These are phyloP conservation scores for Diaporthe sp. DNA, from an alignment of 2,329 filamentous ascomycete species.

Conservation along the genomic window DNA sequence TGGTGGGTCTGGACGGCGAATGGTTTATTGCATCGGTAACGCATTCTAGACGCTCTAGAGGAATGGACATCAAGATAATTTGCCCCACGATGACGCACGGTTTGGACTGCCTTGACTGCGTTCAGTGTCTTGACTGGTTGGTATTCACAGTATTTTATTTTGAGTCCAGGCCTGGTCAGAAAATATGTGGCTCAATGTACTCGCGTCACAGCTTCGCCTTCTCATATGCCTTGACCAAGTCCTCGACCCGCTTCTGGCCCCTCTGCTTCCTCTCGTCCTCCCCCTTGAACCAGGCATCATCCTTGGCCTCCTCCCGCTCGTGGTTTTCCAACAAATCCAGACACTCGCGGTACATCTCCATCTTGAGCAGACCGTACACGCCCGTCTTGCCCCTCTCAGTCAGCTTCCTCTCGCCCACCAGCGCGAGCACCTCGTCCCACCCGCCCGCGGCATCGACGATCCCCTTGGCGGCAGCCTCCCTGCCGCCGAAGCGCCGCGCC, in stretches of 20 bases:
- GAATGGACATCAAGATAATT: background rate
- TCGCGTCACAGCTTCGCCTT: slow-evolving; percentile 55
- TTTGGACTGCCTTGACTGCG: background rate
- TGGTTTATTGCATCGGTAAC: background rate
- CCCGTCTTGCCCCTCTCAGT: slow-evolving; percentile 73
- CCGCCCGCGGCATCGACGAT: slow-evolving; percentile 79
- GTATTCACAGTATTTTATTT: no score
- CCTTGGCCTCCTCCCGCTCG: slow-evolving; percentile 64
- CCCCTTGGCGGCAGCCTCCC: slow-evolving; percentile 74
- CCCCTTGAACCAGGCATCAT: slow-evolving; percentile 55
- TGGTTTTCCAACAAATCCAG: slow-evolving; percentile 68
- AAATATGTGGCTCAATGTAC: background rate
- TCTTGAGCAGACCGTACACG: slow-evolving; percentile 79
- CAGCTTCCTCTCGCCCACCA: slow-evolving; percentile 72
- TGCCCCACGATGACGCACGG: background rate
- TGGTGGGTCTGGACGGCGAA: slow-evolving; percentile 3
- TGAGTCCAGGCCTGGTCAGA: background rate
- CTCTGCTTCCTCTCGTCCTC: slow-evolving; percentile 60
- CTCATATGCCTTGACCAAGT: slow-evolving; percentile 60
- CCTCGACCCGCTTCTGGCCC: slow-evolving; percentile 60
- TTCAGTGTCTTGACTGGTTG: background rate
- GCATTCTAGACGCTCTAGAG: slow-evolving; percentile 5
- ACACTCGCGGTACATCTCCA: slow-evolving; percentile 80
- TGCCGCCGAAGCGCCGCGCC: slow-evolving; percentile 75
- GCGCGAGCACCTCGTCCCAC: slow-evolving; percentile 70